Conservation (phyloP, 805 yeast genomes). For the Candida oleophila region DNA sequence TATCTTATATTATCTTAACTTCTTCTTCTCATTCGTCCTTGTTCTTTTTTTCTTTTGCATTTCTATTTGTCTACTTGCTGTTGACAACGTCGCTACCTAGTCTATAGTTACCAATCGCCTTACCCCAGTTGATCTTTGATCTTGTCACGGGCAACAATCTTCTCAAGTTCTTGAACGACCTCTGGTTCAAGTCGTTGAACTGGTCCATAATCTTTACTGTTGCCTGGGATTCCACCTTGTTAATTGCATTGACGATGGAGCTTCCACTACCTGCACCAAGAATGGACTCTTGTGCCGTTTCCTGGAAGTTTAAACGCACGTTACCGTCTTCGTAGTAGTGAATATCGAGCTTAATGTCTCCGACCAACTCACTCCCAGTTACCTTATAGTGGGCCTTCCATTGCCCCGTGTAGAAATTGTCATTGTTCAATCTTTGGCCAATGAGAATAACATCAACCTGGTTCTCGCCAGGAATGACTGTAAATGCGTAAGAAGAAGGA, state of each 20-base stretch:
- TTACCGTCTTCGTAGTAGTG: slow-evolving; percentile 97
- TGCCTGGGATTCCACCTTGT: slow-evolving; percentile 54
- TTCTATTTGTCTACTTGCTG: slow-evolving; percentile 15
- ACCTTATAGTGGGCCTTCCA: slow-evolving; percentile 69
- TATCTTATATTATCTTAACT: no score
- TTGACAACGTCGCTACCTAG: slow-evolving; percentile 75
- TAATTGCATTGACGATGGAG: slow-evolving; percentile 46
- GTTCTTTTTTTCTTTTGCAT: background rate
- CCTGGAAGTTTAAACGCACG: slow-evolving; percentile 63
- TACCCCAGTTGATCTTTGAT: slow-evolving; percentile 93
- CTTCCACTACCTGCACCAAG: slow-evolving; percentile 17
- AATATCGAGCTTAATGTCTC: slow-evolving; percentile 64
- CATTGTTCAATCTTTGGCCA: slow-evolving; percentile 70
- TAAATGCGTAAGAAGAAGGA: slow-evolving; percentile 52
- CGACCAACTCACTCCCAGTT: slow-evolving; percentile 35
- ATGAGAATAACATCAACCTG: slow-evolving; percentile 53
- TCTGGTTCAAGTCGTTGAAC: slow-evolving; percentile 73
- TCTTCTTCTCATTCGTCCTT: background rate
- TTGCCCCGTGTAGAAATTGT: slow-evolving; percentile 85
- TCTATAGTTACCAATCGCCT: slow-evolving; percentile 84
- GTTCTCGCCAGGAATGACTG: slow-evolving; percentile 35
- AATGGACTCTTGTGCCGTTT: slow-evolving; percentile 25
- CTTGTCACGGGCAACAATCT: slow-evolving; percentile 91
- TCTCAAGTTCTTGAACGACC: slow-evolving; percentile 78
- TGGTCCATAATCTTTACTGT: slow-evolving; percentile 60